Evolutionary conservation across 306 rosid genomes (phyloP).

Genomic region (Begonia loranthoides): DNA sequence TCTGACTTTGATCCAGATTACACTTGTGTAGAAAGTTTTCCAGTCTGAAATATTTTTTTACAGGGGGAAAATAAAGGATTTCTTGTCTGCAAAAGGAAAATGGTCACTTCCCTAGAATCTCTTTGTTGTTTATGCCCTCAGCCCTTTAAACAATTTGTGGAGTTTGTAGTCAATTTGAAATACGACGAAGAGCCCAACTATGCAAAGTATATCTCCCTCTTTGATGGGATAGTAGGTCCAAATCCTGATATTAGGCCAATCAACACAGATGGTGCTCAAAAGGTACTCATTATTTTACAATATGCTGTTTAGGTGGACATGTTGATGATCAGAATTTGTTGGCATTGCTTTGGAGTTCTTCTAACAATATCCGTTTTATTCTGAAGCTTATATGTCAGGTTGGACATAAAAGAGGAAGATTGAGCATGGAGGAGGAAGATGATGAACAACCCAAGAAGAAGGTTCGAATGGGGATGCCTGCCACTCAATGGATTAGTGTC

Average conservation of each 20-base stretch:
- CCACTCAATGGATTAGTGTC: background rate
- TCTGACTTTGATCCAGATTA: background rate
- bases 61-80: constrained; percentile 37
- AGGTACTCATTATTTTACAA: constrained; percentile 15
- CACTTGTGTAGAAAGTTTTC: too few relatives aligned
- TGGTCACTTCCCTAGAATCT: constrained; percentile 33
- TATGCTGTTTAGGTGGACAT: constrained; percentile 1
- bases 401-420: constrained; percentile 43
- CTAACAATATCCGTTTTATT: background rate
- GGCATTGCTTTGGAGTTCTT: background rate
- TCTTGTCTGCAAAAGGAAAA: constrained; percentile 21
- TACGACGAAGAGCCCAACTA: constrained; percentile 47
- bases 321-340: too few relatives aligned
- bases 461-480: constrained; percentile 23
- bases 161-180: constrained; percentile 29
- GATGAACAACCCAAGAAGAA: constrained; percentile 46
- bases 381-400: constrained; percentile 23
- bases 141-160: constrained; percentile 37
- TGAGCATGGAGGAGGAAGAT: constrained; percentile 32
- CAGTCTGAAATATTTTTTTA: background rate
- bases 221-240: constrained; percentile 39
- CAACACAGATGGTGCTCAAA: constrained; percentile 43
- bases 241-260: constrained; percentile 41
- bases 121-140: constrained; percentile 32
- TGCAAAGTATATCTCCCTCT: constrained; percentile 34